Evolutionary conservation across 495 filamentous ascomycete species (phyloP).

Genomic region (Xylaria flabelliformis): DNA sequence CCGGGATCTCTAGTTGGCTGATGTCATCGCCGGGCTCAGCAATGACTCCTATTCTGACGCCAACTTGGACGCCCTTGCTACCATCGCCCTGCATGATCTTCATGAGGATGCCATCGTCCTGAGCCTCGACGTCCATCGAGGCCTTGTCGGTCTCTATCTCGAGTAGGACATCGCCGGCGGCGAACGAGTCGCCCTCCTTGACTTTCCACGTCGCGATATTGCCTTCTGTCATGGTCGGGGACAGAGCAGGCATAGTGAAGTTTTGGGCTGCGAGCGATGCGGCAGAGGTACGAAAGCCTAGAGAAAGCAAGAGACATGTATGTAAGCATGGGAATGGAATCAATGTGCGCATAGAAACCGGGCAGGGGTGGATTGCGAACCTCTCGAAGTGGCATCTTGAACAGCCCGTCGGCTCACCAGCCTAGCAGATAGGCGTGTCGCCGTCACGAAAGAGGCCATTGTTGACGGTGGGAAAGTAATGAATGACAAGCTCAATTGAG

Average conservation of each 20-base stretch:
- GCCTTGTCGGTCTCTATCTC: slow-evolving; percentile 92
- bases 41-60: slow-evolving; percentile 74
- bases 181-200: slow-evolving; percentile 78
- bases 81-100: slow-evolving; percentile 78
- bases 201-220: slow-evolving; percentile 79
- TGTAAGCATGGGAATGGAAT: not conserved
- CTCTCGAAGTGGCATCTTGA: slow-evolving; percentile 57
- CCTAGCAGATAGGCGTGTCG: slow-evolving; percentile 57
- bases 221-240: slow-evolving; percentile 86
- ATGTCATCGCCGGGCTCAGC: slow-evolving; percentile 80
- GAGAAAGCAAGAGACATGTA: slow-evolving; percentile 2
- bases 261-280: slow-evolving; percentile 69
- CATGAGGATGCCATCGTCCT: slow-evolving; percentile 78
- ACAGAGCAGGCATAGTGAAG: slow-evolving; percentile 86
- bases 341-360: slow-evolving; percentile 4
- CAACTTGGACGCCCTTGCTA: slow-evolving; percentile 73
- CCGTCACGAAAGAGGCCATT: slow-evolving; percentile 61
- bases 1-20: slow-evolving; percentile 68
- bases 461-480: slow-evolving; percentile 33
- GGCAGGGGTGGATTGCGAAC: slow-evolving; percentile 41
- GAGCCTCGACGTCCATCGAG: slow-evolving; percentile 89
- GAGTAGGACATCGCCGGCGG: slow-evolving; percentile 78
- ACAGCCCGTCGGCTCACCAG: slow-evolving; percentile 55
- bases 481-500: slow-evolving; percentile 45
- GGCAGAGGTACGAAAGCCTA: slow-evolving; percentile 69